phyloP scores from a whole-genome alignment of 805 yeast genomes.

The Monosporozyma servazzii region DNA sequence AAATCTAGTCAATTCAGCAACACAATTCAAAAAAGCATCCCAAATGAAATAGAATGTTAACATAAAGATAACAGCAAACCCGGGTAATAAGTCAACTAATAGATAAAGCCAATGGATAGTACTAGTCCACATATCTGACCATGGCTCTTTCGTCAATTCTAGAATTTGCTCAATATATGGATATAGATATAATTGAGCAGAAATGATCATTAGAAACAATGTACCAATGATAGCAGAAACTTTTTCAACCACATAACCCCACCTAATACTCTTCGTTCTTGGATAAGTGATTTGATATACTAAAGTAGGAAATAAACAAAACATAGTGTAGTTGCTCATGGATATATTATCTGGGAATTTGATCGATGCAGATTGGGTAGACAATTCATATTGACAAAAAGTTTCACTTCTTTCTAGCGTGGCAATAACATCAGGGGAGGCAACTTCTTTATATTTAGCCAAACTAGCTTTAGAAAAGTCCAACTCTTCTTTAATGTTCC shows the following conservation, averaged over 20 bases:
- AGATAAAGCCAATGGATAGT: slow-evolving; percentile 25
- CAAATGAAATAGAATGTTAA: slow-evolving; percentile 83
- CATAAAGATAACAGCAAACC: slow-evolving; percentile 67
- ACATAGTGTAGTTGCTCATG: slow-evolving; percentile 57
- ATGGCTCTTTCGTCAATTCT: slow-evolving; percentile 33
- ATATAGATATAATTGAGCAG: slow-evolving; percentile 66
- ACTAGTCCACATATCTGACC: slow-evolving; percentile 19
- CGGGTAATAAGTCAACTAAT: slow-evolving; percentile 66
- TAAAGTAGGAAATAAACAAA: slow-evolving; percentile 81
- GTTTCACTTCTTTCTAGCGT: slow-evolving; percentile 42
- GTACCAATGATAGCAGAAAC: slow-evolving; percentile 79
- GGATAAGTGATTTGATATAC: slow-evolving; percentile 81
- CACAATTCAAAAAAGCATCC: slow-evolving; percentile 85
- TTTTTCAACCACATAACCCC: slow-evolving; percentile 63
- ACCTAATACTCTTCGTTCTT: slow-evolving; percentile 57
- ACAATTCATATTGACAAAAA: slow-evolving; percentile 67
- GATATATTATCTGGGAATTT: slow-evolving; percentile 69
- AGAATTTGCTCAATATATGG: slow-evolving; percentile 61
- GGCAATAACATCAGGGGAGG: slow-evolving; percentile 18
- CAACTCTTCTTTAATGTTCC: slow-evolving; percentile 52
- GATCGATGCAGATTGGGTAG: slow-evolving; percentile 38
- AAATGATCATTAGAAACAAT: slow-evolving; percentile 67
- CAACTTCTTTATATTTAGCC: slow-evolving; percentile 31
- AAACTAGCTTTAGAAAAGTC: slow-evolving; percentile 38
- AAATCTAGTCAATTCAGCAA: slow-evolving; percentile 80